These are phyloP conservation scores for Rhododendron ferrugineum DNA, from an alignment of 148 eudicot genomes.

Conservation along the genomic window DNA sequence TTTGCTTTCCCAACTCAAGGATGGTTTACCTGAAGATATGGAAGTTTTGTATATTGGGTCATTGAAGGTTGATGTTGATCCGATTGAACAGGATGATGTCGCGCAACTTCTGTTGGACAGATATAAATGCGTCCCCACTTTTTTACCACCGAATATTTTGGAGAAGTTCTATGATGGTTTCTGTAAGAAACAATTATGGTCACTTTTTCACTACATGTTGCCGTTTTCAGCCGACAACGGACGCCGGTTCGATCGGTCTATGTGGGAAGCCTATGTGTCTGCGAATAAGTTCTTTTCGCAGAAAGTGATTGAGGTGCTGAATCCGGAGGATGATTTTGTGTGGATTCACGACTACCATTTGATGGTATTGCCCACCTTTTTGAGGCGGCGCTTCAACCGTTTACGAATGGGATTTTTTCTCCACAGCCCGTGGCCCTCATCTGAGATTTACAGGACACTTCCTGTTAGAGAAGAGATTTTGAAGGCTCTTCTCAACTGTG, in stretches of 20 bases:
- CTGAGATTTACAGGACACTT: slow-evolving; percentile 37
- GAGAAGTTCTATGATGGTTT: slow-evolving; percentile 36
- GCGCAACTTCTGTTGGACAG: slow-evolving; percentile 29
- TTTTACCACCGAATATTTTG: slow-evolving; percentile 29
- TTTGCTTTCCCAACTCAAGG: slow-evolving; percentile 26
- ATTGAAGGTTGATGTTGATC: slow-evolving; percentile 35
- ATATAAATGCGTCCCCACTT: slow-evolving; percentile 35
- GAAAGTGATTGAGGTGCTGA: slow-evolving; percentile 31
- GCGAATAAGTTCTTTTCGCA: slow-evolving; percentile 27
- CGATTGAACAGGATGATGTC: slow-evolving; percentile 39
- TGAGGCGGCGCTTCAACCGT: slow-evolving; percentile 32
- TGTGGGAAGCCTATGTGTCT: slow-evolving; percentile 34
- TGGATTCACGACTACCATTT: slow-evolving; percentile 38
- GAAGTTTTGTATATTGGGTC: slow-evolving; percentile 38
- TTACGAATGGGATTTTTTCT: slow-evolving; percentile 36
- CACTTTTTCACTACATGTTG: slow-evolving; percentile 36
- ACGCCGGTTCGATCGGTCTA: slow-evolving; percentile 28
- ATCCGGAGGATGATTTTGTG: slow-evolving; percentile 35
- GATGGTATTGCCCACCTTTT: slow-evolving; percentile 34
- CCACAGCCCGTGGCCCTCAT: slow-evolving; percentile 35
- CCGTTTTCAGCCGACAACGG: slow-evolving; percentile 30
- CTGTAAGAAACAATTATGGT: slow-evolving; percentile 38
- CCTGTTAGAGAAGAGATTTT: slow-evolving; percentile 37
- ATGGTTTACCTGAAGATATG: slow-evolving; percentile 37
- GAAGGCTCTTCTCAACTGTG: slow-evolving; percentile 31